Evolutionary conservation across 768 basidiomycete species (phyloP).

Genomic region (Termitomyces sp.): DNA sequence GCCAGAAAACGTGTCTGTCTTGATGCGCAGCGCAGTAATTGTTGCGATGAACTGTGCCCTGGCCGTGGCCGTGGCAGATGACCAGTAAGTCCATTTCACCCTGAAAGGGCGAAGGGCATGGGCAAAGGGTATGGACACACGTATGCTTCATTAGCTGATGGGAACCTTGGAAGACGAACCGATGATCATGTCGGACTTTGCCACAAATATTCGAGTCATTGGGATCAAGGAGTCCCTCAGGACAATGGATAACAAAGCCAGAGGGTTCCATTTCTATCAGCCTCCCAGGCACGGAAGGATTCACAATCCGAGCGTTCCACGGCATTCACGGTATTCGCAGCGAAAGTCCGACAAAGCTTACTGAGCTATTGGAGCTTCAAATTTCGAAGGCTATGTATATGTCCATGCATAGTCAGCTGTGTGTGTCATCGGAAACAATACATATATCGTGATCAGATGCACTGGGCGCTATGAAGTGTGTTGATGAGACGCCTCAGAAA

Average conservation of each 20-base stretch:
- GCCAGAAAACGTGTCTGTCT: constrained; percentile 1
- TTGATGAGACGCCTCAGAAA: neutral
- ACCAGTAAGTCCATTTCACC: neutral
- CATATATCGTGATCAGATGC: neutral
- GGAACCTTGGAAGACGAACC: neutral
- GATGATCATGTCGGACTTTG: neutral
- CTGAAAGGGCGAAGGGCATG: constrained; percentile 8
- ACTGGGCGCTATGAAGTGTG: neutral
- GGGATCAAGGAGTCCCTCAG: neutral
- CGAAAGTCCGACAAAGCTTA: neutral
- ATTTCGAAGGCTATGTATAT: neutral
- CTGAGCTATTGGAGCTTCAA: neutral
- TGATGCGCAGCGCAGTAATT: neutral
- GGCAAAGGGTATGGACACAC: constrained; percentile 7
- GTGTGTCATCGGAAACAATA: neutral
- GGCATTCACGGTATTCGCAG: neutral
- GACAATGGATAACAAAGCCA: neutral
- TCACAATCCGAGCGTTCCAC: neutral
- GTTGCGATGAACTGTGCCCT: neutral
- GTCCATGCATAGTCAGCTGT: neutral
- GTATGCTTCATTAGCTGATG: constrained; percentile 2
- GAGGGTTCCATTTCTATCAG: neutral
- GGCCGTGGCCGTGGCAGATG: neutral
- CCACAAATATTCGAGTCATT: neutral
- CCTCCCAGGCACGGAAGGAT: neutral